Evolutionary conservation across 176 grass and related monocot species (phyloP).

Genomic region (Cocos nucifera): DNA sequence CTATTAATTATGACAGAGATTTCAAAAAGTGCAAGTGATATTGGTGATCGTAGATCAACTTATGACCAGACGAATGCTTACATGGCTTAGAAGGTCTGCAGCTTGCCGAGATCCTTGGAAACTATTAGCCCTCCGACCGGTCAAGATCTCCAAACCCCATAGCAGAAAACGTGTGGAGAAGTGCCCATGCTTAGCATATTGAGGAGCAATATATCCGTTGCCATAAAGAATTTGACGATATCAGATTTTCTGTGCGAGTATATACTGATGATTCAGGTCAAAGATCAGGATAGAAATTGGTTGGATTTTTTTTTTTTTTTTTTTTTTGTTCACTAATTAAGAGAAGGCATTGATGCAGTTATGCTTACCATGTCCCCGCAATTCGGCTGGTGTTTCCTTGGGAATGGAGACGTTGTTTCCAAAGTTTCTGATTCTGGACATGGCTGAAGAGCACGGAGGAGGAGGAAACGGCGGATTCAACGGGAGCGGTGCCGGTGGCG

Average conservation of each 20-base stretch:
- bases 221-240: neutral
- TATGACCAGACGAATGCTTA: neutral
- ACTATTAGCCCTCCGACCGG: neutral
- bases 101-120: neutral
- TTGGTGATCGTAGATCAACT: neutral
- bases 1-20: neutral
- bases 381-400: conserved; percentile 4
- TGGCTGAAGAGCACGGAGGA: too few relatives aligned
- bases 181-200: neutral
- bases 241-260: neutral
- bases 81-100: neutral
- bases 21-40: neutral
- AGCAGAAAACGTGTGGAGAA: neutral
- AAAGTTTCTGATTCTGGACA: too few relatives aligned
- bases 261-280: neutral
- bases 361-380: neutral
- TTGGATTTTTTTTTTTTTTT: neutral
- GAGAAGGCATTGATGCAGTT: neutral
- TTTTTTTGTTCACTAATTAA: too few relatives aligned
- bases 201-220: neutral
- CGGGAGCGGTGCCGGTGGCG: too few relatives aligned
- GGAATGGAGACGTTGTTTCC: neutral
- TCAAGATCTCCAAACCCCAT: neutral
- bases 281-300: too few relatives aligned
- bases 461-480: too few relatives aligned